A percentile compares a stretch with the other conserved stretches of the same genome.
phyloP scores from a whole-genome alignment of 176 grass and related monocot species.

The Triticum turgidum region DNA sequence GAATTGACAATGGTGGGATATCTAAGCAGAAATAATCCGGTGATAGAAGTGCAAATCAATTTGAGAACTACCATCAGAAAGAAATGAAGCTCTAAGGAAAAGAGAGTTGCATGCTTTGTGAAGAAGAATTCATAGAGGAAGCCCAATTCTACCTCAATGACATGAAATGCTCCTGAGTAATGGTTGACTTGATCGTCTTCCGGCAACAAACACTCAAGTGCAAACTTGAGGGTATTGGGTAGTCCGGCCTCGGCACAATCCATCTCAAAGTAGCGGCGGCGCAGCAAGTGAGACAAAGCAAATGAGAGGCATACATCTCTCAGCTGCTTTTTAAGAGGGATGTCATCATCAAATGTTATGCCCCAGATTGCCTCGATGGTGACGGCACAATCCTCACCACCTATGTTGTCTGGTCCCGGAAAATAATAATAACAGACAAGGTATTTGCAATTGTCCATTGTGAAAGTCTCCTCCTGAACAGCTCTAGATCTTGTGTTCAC shows the following conservation, averaged over 20 bases:
- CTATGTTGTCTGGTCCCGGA: too few species aligned
- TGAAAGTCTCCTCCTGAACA: too few species aligned
- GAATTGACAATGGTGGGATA: not conserved
- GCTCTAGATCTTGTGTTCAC: not conserved
- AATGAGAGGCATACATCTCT: not conserved
- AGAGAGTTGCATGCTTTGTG: not conserved
- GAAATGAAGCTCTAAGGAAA: not conserved
- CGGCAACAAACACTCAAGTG: not conserved
- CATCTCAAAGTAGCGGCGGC: not conserved
- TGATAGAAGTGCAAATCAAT: not conserved
- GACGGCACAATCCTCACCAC: not conserved
- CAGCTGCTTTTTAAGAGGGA: too few species aligned
- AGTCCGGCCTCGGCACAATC: not conserved
- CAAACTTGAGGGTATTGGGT: not conserved
- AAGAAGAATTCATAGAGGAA: not conserved
- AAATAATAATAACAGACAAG: too few species aligned
- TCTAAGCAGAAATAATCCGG: rapidly evolving
- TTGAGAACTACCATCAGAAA: not conserved
- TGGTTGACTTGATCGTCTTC: not conserved
- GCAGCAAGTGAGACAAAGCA: not conserved
- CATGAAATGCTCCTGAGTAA: not conserved
- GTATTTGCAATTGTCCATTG: not conserved
- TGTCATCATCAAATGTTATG: not conserved
- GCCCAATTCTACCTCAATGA: not conserved
- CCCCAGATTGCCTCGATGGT: not conserved